These are phyloP conservation scores for Amauroascus verrucosus DNA, from an alignment of 2,329 filamentous ascomycete genomes.

Conservation along the genomic window DNA sequence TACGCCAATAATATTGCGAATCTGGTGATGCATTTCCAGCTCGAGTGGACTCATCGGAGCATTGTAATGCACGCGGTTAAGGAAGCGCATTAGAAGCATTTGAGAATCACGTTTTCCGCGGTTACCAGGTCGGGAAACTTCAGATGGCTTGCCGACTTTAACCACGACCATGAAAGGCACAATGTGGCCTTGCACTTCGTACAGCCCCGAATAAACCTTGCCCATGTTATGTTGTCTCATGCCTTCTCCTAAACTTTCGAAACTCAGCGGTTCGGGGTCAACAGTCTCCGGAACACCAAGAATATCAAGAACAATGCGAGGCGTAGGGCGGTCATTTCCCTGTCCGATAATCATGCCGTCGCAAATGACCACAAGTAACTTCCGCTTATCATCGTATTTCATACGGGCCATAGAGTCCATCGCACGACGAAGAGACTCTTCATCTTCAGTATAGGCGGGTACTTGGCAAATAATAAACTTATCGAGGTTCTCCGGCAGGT, in stretches of 20 bases:
- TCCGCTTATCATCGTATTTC: conserved; percentile 97
- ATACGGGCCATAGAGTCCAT: conserved; percentile 93
- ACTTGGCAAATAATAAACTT: conserved; percentile 98
- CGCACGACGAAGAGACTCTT: conserved; percentile 90
- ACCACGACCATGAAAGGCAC: conserved; percentile 95
- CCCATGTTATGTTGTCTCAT: conserved; percentile 99
- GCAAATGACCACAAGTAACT: conserved; percentile 82
- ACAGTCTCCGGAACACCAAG: conserved; percentile 87
- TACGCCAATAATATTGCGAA: conserved; percentile 96
- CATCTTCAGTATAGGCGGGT: conserved; percentile 94
- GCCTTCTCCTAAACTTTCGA: conserved; percentile 90
- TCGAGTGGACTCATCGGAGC: conserved; percentile 91
- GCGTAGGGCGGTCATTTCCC: conserved; percentile 91
- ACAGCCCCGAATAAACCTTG: conserved; percentile 94
- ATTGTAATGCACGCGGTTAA: conserved; percentile 98
- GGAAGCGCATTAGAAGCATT: conserved; percentile 96
- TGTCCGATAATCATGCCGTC: conserved; percentile 99
- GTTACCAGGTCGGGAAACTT: conserved; percentile 71
- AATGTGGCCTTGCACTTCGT: conserved; percentile 95
- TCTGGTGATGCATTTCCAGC: conserved; percentile 97
- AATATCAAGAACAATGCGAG: conserved; percentile 92
- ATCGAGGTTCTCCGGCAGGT: conserved; percentile 86
- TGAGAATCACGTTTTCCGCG: conserved; percentile 99
- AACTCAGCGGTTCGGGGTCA: conserved; percentile 90
- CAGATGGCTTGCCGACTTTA: conserved; percentile 82